Evolutionary conservation across 2,329 filamentous ascomycete genomes (phyloP).

Genomic region (Colletotrichum lupini): DNA sequence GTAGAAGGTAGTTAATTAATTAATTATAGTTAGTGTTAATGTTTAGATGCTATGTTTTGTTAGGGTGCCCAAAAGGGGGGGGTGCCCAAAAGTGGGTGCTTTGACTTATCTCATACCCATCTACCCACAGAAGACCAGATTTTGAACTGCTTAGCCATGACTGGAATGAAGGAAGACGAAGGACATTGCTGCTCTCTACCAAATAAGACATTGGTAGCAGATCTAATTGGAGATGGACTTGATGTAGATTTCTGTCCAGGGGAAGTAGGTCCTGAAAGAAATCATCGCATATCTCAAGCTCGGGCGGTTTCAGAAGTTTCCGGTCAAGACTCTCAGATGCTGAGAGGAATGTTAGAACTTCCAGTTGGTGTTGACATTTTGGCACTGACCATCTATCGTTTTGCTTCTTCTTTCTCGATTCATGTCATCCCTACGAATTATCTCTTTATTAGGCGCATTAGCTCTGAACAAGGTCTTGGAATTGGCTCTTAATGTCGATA

Average conservation of each 20-base stretch:
- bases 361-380: too few relatives aligned
- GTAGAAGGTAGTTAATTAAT: too few relatives aligned
- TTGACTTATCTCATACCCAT: not conserved
- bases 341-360: not conserved
- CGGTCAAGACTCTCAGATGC: not conserved
- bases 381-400: too few relatives aligned
- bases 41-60: too few relatives aligned
- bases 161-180: not conserved
- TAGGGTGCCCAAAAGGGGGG: too few relatives aligned
- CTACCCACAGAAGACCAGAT: not conserved
- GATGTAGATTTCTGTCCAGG: not conserved
- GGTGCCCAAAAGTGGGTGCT: too few relatives aligned
- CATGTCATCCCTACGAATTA: not conserved
- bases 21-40: too few relatives aligned
- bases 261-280: not conserved
- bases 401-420: too few relatives aligned
- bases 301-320: not conserved
- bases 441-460: not conserved
- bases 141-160: not conserved
- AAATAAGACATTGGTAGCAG: not conserved
- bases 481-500: too few relatives aligned
- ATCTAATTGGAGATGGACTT: not conserved
- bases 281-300: not conserved
- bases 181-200: not conserved
- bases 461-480: not conserved